phyloP scores from a whole-genome alignment of 2,329 filamentous ascomycete species.

The Trichothecium sympodiale region DNA sequence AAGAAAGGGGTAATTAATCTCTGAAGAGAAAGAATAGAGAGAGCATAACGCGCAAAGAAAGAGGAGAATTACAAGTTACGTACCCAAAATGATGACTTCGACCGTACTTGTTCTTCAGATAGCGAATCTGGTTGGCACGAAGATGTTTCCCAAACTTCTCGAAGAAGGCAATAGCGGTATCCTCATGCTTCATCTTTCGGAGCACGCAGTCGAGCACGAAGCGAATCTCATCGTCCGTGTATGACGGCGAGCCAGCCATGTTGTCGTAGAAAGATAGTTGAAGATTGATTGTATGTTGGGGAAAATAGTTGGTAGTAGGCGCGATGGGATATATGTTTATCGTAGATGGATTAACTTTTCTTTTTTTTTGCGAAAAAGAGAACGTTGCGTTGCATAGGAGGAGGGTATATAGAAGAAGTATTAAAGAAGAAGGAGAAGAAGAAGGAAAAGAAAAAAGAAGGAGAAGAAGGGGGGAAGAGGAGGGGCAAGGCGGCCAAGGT shows the following conservation, averaged over 20 bases:
- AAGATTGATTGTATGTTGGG: too few relatives aligned
- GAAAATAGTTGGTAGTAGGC: too few relatives aligned
- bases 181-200: conserved; percentile 11
- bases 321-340: too few relatives aligned
- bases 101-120: conserved; percentile 29
- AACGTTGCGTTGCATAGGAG: not conserved
- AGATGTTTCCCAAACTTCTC: conserved; percentile 16
- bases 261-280: too few relatives aligned
- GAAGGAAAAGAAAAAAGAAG: not conserved
- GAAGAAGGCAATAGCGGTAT: conserved; percentile 16
- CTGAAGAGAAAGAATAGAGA: too few relatives aligned
- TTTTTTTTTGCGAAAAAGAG: not conserved
- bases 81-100: conserved; percentile 27
- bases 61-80: too few relatives aligned
- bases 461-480: not conserved
- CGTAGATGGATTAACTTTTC: too few relatives aligned
- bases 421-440: not conserved
- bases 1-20: too few relatives aligned
- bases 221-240: conserved; percentile 21
- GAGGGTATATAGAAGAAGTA: not conserved
- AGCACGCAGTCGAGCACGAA: conserved; percentile 21
- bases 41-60: too few relatives aligned
- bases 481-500: too few relatives aligned
- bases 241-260: conserved; percentile 24
- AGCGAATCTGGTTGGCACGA: conserved; percentile 24